Evolutionary conservation across 1,139 yeast genomes (phyloP), one percentile per base, ranked within the genome.

Genomic region (Sugiyamaella novakii): DNA sequence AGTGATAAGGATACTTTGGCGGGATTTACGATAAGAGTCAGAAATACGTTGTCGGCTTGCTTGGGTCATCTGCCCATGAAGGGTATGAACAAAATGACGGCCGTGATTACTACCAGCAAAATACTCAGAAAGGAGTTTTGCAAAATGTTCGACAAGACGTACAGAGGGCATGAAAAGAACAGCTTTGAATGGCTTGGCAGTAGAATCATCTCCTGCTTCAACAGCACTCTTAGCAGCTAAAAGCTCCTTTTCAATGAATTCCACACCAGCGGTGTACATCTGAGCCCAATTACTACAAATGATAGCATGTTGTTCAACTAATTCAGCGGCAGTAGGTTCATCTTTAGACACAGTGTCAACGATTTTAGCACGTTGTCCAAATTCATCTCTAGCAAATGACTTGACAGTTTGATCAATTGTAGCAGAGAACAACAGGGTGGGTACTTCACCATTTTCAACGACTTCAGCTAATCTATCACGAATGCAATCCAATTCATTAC

Each of bases 161-260:
- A 85, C 82, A 7, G 96, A 88, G 46, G 96, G 95, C 56, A 87
- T 72, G 66, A 91, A 91, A 18, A 89, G 76, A 59, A 91, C 83
- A 2, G 87, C 86, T 69, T 88, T 91, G 74, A 84, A 84, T 37
- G 73, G 62, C 45, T 59, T 60, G 31, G 59, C 58, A 10, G 53
- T 56, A 19, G 63, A 46, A 27, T 54, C 55, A 28, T 62, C 50
- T 27, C 43, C 49, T 8, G 50, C 50, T 10, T 43, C 46, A 14
- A 43, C 51, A 12, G 50, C 40, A 49, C 64, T 61, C n/a, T 56
- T 55, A 66, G 67, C 63, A 5, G 50, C 59, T 17, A 54, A 52
- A 8, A 60, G 53, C 18, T 55, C 62, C 36, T 51, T 49, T 22
- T 57, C 51, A 31, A 68, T 57, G 35, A 57, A 49, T 27, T 58